phyloP scores from a whole-genome alignment of 2,329 filamentous ascomycete species.

The Sclerotiophoma versabilis region DNA sequence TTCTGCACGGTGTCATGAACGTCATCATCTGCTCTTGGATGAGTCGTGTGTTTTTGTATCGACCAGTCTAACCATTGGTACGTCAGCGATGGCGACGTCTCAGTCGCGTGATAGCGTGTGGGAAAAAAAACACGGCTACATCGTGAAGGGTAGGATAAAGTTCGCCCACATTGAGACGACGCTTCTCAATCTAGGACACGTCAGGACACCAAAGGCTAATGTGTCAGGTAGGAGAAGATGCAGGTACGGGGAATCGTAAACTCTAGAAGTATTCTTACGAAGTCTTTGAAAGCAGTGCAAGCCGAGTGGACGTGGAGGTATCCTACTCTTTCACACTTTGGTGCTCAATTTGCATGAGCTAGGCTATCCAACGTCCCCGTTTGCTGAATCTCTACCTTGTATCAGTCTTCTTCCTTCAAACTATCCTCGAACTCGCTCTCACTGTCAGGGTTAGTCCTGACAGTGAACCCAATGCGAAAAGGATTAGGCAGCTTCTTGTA shows the following conservation, averaged over 20 bases:
- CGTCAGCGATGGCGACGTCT: constrained; percentile 56
- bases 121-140: constrained; percentile 53
- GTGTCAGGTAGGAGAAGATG: not conserved
- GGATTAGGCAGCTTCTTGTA: constrained; percentile 1
- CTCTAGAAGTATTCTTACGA: too few species aligned
- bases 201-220: not conserved
- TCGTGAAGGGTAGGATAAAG: constrained; percentile 9
- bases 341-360: too few species aligned
- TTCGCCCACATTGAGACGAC: constrained; percentile 12
- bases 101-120: constrained; percentile 54
- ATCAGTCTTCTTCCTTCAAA: too few species aligned
- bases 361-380: too few species aligned
- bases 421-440: not conserved
- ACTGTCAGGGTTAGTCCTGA: not conserved
- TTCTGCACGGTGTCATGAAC: not conserved
- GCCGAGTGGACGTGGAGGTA: too few species aligned
- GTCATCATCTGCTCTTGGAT: not conserved
- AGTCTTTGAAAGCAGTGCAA: too few species aligned
- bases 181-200: constrained; percentile 45
- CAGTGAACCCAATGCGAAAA: not conserved
- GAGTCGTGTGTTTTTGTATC: constrained; percentile 20
- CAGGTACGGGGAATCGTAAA: not conserved
- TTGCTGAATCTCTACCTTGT: too few species aligned
- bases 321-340: too few species aligned
- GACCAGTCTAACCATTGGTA: constrained; percentile 57